A percentile compares a stretch with the other conserved stretches of the same genome.
phyloP scores from a whole-genome alignment of 805 yeast species.

The Yamadazyma endophytica region DNA sequence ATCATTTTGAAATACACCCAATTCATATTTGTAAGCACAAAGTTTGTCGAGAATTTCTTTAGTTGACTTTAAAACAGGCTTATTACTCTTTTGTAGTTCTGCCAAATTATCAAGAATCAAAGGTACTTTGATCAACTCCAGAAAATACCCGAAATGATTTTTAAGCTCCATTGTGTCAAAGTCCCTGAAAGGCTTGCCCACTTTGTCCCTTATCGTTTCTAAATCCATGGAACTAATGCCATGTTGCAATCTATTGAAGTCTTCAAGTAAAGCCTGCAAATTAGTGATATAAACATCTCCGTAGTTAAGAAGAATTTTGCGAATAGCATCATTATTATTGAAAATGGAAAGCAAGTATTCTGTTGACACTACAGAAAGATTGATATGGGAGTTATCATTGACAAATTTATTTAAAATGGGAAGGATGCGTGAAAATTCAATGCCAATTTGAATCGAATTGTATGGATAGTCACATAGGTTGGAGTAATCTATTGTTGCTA shows the following conservation, averaged over 20 bases:
- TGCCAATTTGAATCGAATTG: slow-evolving; percentile 5
- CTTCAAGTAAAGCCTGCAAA: slow-evolving; percentile 7
- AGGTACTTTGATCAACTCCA: slow-evolving; percentile 9
- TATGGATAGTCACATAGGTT: slow-evolving; percentile 9
- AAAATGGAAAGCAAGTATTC: slow-evolving; percentile 6
- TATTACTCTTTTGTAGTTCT: slow-evolving; percentile 6
- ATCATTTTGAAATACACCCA: slow-evolving; percentile 16
- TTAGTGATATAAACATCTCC: slow-evolving; percentile 9
- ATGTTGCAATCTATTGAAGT: slow-evolving; percentile 6
- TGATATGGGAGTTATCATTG: slow-evolving; percentile 3
- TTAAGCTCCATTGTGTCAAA: slow-evolving; percentile 9
- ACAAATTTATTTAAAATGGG: slow-evolving; percentile 7
- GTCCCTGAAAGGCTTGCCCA: slow-evolving; percentile 8
- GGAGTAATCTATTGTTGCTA: slow-evolving; percentile 9
- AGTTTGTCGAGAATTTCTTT: slow-evolving; percentile 4
- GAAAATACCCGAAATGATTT: slow-evolving; percentile 11
- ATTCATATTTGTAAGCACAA: slow-evolving; percentile 13
- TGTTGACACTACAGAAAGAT: slow-evolving; percentile 9
- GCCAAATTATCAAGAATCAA: slow-evolving; percentile 12
- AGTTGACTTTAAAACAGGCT: background rate
- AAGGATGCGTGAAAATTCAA: slow-evolving; percentile 8
- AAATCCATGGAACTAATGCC: slow-evolving; percentile 7
- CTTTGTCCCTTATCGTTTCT: slow-evolving; percentile 1
- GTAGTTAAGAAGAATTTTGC: slow-evolving; percentile 2
- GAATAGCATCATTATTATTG: slow-evolving; percentile 1